These are phyloP conservation scores for Rhizophagus clarus DNA, from an alignment of 192 early-diverging fungal species.

Conservation along the genomic window DNA sequence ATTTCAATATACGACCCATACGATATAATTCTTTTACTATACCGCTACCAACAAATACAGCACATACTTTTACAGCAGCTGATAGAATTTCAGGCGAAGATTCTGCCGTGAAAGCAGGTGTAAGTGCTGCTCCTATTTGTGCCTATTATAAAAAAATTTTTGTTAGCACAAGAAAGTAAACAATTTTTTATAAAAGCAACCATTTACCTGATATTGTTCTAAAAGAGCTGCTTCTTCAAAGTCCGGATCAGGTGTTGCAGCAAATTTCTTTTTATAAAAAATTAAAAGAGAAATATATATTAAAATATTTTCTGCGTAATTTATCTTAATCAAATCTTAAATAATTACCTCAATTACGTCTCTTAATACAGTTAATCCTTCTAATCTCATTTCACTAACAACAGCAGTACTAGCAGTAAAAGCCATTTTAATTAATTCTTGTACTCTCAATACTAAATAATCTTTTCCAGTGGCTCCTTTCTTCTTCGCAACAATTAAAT, in stretches of 20 bases:
- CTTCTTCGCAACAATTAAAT: constrained; percentile 62
- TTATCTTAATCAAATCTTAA: constrained; percentile 7
- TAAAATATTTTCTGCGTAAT: no score
- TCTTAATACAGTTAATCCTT: constrained; percentile 80
- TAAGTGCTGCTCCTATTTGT: constrained; percentile 89
- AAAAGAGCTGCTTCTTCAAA: constrained; percentile 79
- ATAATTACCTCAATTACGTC: constrained; percentile 65
- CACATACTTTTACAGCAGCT: constrained; percentile 78
- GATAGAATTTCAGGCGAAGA: constrained; percentile 73
- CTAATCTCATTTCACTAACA: constrained; percentile 71
- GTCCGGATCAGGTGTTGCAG: constrained; percentile 83
- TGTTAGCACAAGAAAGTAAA: background rate
- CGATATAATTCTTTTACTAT: constrained; percentile 80
- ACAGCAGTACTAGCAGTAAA: constrained; percentile 84
- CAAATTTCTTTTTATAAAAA: constrained; percentile 52
- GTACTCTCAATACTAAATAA: constrained; percentile 74
- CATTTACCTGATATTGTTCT: constrained; percentile 75
- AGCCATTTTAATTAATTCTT: constrained; percentile 87
- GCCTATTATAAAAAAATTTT: constrained; percentile 47
- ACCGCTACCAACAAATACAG: constrained; percentile 84
- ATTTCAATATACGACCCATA: constrained; percentile 67
- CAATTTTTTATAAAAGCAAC: background rate
- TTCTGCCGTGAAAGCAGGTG: constrained; percentile 80
- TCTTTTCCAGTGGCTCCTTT: constrained; percentile 61
- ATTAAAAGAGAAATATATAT: background rate